Evolutionary conservation across 108 stramenopile genomes (phyloP).

Genomic region (Asterionellopsis glacialis): DNA sequence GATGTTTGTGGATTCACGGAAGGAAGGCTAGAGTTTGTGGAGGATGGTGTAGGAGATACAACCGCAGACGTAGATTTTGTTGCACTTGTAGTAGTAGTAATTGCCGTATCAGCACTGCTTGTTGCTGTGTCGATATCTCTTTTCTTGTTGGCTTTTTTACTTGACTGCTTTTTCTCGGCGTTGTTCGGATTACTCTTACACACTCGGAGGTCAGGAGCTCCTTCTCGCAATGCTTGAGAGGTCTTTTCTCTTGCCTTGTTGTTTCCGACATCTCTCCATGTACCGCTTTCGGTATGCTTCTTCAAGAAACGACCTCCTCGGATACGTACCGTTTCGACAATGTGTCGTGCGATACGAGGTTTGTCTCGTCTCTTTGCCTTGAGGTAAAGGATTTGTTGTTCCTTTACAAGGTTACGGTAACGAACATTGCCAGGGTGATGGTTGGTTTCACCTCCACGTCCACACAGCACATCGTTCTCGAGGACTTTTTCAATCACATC

Average conservation of each 20-base stretch:
- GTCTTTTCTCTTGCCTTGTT: conserved; percentile 76
- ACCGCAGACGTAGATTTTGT: not conserved
- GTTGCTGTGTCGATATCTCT: no score
- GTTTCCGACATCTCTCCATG: conserved; percentile 57
- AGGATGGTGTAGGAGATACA: conserved; percentile 7
- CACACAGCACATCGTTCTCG: conserved; percentile 64
- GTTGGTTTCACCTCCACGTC: conserved; percentile 79
- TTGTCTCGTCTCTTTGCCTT: conserved; percentile 49
- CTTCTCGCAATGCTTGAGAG: conserved; percentile 72
- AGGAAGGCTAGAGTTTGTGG: not conserved
- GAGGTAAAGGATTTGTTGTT: conserved; percentile 45
- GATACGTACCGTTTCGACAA: conserved; percentile 57
- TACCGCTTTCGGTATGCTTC: conserved; percentile 26
- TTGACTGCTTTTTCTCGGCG: not conserved
- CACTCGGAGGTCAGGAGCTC: conserved; percentile 50
- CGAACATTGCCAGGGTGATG: conserved; percentile 72
- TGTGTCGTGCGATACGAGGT: conserved; percentile 66
- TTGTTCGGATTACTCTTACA: not conserved
- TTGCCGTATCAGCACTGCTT: not conserved
- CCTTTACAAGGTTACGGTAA: conserved; percentile 59
- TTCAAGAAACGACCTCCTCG: conserved; percentile 73
- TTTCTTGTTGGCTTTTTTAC: not conserved
- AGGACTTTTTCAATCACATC: conserved; percentile 16
- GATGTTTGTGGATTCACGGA: no score
- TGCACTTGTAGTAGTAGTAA: conserved; percentile 1